Evolutionary conservation across 371 early-diverging fungal species (phyloP).

Genomic region (Mucor piriformis): DNA sequence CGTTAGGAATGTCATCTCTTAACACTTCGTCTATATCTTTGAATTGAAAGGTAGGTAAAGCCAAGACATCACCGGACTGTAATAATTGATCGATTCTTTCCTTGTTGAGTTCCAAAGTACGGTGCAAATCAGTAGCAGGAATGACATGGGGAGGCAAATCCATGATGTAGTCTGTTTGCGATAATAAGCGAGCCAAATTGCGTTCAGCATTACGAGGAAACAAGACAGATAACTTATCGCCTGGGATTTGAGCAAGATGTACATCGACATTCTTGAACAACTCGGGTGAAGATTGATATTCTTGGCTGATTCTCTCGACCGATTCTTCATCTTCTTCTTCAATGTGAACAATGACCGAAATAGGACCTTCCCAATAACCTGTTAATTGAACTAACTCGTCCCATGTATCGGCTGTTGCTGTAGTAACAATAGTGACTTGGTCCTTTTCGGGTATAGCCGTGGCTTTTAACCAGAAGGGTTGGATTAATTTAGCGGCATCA

Average conservation of each 20-base stretch:
- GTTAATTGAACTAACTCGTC: constrained; percentile 39
- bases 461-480: constrained; percentile 48
- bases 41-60: constrained; percentile 47
- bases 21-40: constrained; percentile 12
- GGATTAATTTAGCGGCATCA: constrained; percentile 33
- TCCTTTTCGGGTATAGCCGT: constrained; percentile 23
- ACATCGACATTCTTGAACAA: constrained; percentile 39
- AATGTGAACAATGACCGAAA: constrained; percentile 47
- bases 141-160: constrained; percentile 43
- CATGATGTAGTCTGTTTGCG: constrained; percentile 41
- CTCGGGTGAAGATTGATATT: constrained; percentile 27
- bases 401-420: constrained; percentile 42
- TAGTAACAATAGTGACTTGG: constrained; percentile 44
- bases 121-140: constrained; percentile 43
- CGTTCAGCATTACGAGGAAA: constrained; percentile 52
- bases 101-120: constrained; percentile 41
- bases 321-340: constrained; percentile 23
- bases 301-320: constrained; percentile 23
- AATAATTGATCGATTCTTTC: constrained; percentile 36
- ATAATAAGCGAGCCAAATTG: constrained; percentile 51
- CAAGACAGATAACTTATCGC: constrained; percentile 27
- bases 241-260: constrained; percentile 35
- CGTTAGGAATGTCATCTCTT: constrained; percentile 26
- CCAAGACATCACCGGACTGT: constrained; percentile 37
- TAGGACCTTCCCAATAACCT: constrained; percentile 50